Evolutionary conservation across 1,284 basidiomycete species (phyloP), one percentile per base, ranked within the genome.

Genomic region (Tausonia pullulans): DNA sequence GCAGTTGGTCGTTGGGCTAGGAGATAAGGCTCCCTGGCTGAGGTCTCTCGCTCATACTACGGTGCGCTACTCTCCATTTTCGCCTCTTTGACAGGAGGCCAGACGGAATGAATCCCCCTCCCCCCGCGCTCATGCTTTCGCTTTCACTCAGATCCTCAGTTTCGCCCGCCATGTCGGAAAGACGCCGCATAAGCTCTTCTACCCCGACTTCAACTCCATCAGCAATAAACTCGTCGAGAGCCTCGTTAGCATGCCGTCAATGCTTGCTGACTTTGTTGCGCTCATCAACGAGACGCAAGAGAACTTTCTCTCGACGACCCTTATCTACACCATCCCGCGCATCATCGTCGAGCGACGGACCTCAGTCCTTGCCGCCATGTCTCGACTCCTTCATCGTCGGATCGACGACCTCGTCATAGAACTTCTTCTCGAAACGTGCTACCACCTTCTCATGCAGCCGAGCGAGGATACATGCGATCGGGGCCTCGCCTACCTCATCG

Each of bases 251-350:
- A 81, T 85, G 43, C 87, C 87, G 0, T 68, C 71, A 5, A 70
- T 74, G 51, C 68, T 77, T 5, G 65, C 69, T 5, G 73, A 74
- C 58, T 72, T 72, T 8, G 73, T 74, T 69, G 68, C 69, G 27
- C 73, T 76, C 58, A 71, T 76, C 60, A 71, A 72, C 5, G 69
- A 70, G 61, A 72, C 68, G 3, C 67, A 74, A 4, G 69, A 77
- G 11, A 83, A 84, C 68, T 91, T 95, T 72, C 78, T 95, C 62
- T 78, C 80, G 2, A 79, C 83, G 16, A 88, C 86, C 0, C 79
- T 88, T 9, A 74, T 80, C 2, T 79, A 82, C 64, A 87, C 84
- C 0, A 78, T 93, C 2, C 91, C 92, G 0, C 77, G 79, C 27
- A 74, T 93, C 46, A 87, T 91, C 68, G 82, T 83, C 4, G 78